Evolutionary conservation across 2,329 filamentous ascomycete genomes (phyloP).

Genomic region (Akanthomyces uredinophilus): DNA sequence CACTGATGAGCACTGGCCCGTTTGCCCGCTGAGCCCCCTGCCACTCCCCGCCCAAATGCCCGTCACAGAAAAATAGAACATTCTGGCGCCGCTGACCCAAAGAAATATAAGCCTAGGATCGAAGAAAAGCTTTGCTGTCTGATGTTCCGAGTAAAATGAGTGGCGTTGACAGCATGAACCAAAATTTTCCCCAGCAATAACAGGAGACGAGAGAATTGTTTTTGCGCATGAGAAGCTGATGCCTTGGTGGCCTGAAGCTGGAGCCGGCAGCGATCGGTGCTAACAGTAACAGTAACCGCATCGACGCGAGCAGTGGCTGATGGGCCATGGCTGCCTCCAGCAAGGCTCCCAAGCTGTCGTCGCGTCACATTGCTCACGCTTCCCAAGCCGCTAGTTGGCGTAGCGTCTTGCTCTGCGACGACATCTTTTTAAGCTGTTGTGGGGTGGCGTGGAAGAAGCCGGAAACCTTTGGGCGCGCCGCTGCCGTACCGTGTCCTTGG

Average conservation of each 20-base stretch:
- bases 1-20: not conserved
- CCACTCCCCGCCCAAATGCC: not conserved
- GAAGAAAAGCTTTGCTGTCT: not conserved
- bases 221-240: not conserved
- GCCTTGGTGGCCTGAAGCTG: not conserved
- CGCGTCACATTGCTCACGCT: not conserved
- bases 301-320: not conserved
- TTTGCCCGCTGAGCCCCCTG: not conserved
- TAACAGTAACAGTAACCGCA: no score
- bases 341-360: conserved; percentile 4
- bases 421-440: not conserved
- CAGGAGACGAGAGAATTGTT: not conserved
- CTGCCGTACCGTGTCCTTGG: not conserved
- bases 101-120: not conserved
- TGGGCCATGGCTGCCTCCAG: not conserved
- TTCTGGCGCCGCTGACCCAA: conserved; percentile 7
- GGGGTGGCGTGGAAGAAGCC: conserved; percentile 15
- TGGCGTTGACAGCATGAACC: not conserved
- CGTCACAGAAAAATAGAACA: conserved; percentile 3
- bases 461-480: conserved; percentile 8
- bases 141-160: conserved; percentile 3
- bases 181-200: not conserved
- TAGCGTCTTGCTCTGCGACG: not conserved
- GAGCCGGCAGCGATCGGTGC: not conserved
- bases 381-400: not conserved